These are phyloP conservation scores for Aegilops longissima DNA, from an alignment of 176 grass and related monocot species.

Conservation along the genomic window DNA sequence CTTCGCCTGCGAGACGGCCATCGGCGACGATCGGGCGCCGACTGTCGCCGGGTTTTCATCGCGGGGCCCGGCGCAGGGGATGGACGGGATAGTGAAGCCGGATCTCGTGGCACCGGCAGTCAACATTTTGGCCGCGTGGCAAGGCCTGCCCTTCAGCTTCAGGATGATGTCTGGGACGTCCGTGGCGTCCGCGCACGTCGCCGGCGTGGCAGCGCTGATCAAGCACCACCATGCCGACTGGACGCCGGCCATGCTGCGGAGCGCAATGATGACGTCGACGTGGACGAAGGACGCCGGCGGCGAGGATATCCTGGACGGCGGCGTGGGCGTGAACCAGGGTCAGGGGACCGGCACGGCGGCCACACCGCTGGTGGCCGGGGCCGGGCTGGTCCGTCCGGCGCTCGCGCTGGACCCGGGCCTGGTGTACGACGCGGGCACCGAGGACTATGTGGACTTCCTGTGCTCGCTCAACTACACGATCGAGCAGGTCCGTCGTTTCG, in stretches of 20 bases:
- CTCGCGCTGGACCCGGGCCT: neutral
- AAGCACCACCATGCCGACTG: slow-evolving; percentile 11
- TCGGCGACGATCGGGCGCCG: no score
- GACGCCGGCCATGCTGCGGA: slow-evolving; percentile 48
- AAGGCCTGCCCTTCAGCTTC: no score
- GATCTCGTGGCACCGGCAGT: no score
- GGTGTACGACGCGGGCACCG: neutral
- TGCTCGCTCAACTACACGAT: neutral
- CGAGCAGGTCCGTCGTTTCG: neutral
- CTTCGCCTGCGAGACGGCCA: no score
- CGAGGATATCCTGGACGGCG: neutral
- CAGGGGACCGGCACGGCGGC: neutral
- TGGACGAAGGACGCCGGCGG: fast-evolving
- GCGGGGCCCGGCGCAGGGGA: no score
- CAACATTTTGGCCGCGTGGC: no score
- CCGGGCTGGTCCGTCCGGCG: neutral
- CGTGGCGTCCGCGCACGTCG: slow-evolving; percentile 33
- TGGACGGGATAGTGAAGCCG: no score
- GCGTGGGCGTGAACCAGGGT: neutral
- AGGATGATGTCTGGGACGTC: no score
- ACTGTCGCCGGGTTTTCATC: no score
- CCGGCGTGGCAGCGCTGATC: slow-evolving; percentile 46
- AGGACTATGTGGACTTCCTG: neutral
- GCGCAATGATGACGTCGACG: slow-evolving; percentile 41
- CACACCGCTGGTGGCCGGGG: neutral